A percentile compares a stretch with the other conserved stretches of the same genome.
These are phyloP conservation scores for Apiospora malaysiana DNA, from an alignment of 2,329 filamentous ascomycete species.

Conservation along the genomic window DNA sequence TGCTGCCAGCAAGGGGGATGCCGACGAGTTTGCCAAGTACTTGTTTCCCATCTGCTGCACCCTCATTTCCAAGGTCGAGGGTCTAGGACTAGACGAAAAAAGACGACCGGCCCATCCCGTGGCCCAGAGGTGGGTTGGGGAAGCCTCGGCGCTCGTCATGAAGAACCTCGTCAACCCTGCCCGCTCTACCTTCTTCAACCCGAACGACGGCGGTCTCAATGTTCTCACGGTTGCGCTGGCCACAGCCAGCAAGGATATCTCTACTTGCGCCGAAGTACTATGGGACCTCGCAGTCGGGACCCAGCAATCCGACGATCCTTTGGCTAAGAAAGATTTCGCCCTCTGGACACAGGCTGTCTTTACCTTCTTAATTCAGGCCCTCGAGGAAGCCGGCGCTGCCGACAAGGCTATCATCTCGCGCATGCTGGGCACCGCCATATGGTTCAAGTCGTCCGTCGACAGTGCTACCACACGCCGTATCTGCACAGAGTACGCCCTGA, in stretches of 20 bases:
- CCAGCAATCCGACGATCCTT: constrained; percentile 35
- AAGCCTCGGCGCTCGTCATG: constrained; percentile 56
- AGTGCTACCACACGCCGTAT: constrained; percentile 41
- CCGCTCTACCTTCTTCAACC: constrained; percentile 52
- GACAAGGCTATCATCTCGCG: constrained; percentile 34
- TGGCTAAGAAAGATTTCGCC: constrained; percentile 37
- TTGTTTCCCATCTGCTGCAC: constrained; percentile 48
- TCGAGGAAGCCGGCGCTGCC: constrained; percentile 27
- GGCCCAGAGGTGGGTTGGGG: constrained; percentile 50
- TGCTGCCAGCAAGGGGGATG: constrained; percentile 55
- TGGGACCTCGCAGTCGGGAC: constrained; percentile 41
- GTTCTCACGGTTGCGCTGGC: constrained; percentile 49
- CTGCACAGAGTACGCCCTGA: constrained; percentile 36
- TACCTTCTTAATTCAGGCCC: constrained; percentile 29
- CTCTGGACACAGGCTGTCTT: constrained; percentile 38
- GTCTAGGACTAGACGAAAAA: constrained; percentile 33
- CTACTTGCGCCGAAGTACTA: constrained; percentile 49
- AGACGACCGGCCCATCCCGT: constrained; percentile 24
- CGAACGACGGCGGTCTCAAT: constrained; percentile 43
- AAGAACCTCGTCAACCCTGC: constrained; percentile 59
- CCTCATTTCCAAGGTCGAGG: constrained; percentile 49
- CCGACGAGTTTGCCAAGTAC: constrained; percentile 53
- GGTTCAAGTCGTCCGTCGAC: constrained; percentile 41
- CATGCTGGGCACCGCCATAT: constrained; percentile 43
- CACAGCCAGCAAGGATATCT: constrained; percentile 41